Base-by-base conservation (phyloP, 1,284 basidiomycete species). In the Neolentinus lepideus region DNA sequence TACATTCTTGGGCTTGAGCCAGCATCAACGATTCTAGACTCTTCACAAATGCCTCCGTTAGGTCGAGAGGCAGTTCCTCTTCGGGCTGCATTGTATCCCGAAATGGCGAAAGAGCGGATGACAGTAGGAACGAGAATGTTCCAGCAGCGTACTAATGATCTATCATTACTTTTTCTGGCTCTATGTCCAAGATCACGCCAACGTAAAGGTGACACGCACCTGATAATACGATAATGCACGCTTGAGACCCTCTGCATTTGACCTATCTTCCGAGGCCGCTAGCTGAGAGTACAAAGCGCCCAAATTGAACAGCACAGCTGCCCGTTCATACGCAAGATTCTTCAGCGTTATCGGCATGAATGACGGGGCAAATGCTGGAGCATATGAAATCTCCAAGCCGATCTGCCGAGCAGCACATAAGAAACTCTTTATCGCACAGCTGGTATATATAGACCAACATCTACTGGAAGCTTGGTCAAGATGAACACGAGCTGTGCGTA, bases 1-100 rank as follows among this genome's bases (percentile, higher is more conserved):
- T 92, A 65, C 94, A 97, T 73, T 99, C 96, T 65, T 98, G 95
- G 0, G 94, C 95, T 71, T 98, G 94, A 0, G 94, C 94, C 1
- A 98, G 78, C 82, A 94, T 90, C 55, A 98, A 78, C 60, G 75
- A 80, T 62, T 90, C 81, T 22, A 98, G 66, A 22, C 84, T 77
- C 46, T 75, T 76, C 22, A 94, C 64, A 61, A 88, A 85, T 0
- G 80, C 66, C 35, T 75, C 71, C 0, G 84, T 81, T 51, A 96
- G 76, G 69, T 96, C 91, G 24, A 76, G 64, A 0, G 84, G 80
- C 2, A 68, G 66, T 35, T 80, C 75, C 60, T 85, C 79, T 19
- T 80, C 75, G 22, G 79, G 24, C 27, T 11, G 72, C 1, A 80
- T 70, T 0, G 84, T 75, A 24, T 77, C 69, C 1, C 66, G 60